Base-by-base conservation (phyloP, 2,329 filamentous ascomycete species). In the Fusarium guadeloupense region DNA sequence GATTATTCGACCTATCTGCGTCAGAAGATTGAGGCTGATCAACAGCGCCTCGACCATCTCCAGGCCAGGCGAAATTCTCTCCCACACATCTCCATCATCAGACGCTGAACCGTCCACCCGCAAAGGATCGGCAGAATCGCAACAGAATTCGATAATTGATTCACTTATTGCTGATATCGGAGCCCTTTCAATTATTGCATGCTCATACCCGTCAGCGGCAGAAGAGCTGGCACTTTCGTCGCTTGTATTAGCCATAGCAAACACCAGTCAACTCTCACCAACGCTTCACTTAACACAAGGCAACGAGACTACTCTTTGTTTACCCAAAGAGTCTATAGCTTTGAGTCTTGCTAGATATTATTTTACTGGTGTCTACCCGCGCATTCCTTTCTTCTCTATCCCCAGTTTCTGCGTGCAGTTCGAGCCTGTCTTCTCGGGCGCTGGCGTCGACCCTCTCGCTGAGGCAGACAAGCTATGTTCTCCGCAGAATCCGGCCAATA, bases 351-450 rank as follows among this genome's bases (percentile, higher is more conserved):
- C 43, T 0, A 57, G 51, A 13, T 43, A 57, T 1, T 57, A 57
- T 3, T 33, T 57, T 2, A 43, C 40, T 3, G 34, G 57, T 0
- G 31, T 57, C 0, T 57, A 57, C 7, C 54, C 54, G 1, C 37
- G 54, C 1, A 46, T 57, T 10, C 54, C 54, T 3, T 57, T 57
- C 21, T 57, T 57, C 6, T 57, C 54, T 2, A 57, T 57, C 1
- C 52, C 57, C 0, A 52, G 54, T 0, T 57, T 57, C 6, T 57
- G 54, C 52, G 43, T 51, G 1, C 54, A 57, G 8, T 57, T 57
- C 1, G 25, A 57, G 1, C 52, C 57, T 9, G 52, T 57, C n/a
- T 57, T 57, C 1, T 57, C 54, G n/a, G n/a, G n/a, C n/a, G n/a
- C n/a, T 0, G 52, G 54, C 0, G 1, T 21, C 5, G 19, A 8